Base-by-base conservation (phyloP, 352 stramenopile genomes). In the Stramenopiles sp. region DNA sequence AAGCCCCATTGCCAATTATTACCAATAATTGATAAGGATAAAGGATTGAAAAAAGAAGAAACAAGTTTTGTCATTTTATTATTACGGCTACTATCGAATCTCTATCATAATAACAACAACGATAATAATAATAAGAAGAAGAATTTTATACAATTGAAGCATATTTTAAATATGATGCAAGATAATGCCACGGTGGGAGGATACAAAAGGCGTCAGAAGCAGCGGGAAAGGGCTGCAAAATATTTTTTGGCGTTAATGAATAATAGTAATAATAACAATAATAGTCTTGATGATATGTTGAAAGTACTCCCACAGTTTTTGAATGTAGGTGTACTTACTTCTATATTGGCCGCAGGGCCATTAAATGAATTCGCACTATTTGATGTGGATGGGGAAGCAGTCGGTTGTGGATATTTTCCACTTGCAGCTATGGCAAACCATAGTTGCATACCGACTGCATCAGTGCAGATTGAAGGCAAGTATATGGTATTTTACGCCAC, bases 361-460 rank as follows among this genome's bases (percentile, higher is more conserved):
- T 76, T 76, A 20, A 76, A 76, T 13, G 65, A 76, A 76, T 76
- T 76, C 31, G 65, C 65, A 76, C 31, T 76, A 4, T 76, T 31
- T 31, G 65, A 76, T 76, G 30, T 76, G 7, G 65, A 76, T 31
- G 65, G 31, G 31, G 65, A 76, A 20, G 65, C 65, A 4, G 30
- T 31, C 13, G 65, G 65, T 33, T 33, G 65, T 76, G 65, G 65
- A 13, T 76, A 33, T 76, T 76, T 76, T 33, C 65, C 65, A 20
- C 7, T 31, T 4, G 65, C 65, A 13, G 65, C 30, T 4, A 33
- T 76, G 65, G 4, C 4, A 4, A 76, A 76, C 13, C 65, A 76
- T 33, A 76, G 65, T 20, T 76, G 65, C 65, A 13, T 76, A 4
- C 65, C 65, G 30, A 33, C 65, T 13, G 30, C 65, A 31, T 31